Percentiles rank a stretch among this genome's conserved stretches.
These are phyloP conservation scores for Dacryopinax spathularia DNA, from an alignment of 768 basidiomycete genomes.

Conservation along the genomic window DNA sequence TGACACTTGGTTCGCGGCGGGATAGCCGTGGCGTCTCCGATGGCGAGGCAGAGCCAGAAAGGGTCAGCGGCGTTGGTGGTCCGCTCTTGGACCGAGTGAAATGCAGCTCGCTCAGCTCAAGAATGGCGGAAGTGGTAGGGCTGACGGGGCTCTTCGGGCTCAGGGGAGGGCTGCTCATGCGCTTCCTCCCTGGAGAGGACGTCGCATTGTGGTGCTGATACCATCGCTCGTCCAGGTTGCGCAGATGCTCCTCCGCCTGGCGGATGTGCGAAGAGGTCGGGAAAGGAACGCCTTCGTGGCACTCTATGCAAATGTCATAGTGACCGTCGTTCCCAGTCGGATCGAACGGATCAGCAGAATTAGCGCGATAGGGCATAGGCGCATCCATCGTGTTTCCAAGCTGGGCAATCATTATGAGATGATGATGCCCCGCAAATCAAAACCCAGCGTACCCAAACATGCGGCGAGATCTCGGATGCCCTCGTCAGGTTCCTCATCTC, in stretches of 20 bases:
- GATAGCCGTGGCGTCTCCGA: neutral
- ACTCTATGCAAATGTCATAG: slow-evolving; percentile 79
- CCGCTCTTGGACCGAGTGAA: slow-evolving; percentile 5
- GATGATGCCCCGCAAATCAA: neutral
- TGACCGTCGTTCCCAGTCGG: slow-evolving; percentile 37
- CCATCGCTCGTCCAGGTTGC: slow-evolving; percentile 54
- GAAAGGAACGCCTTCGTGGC: slow-evolving; percentile 66
- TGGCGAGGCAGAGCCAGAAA: neutral
- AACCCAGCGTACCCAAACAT: slow-evolving; percentile 21
- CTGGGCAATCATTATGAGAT: slow-evolving; percentile 37
- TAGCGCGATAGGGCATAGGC: slow-evolving; percentile 29
- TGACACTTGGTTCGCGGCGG: neutral
- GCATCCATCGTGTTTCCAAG: slow-evolving; percentile 77
- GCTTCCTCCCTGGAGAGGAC: neutral
- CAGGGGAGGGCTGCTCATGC: slow-evolving; percentile 1
- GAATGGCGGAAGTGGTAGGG: slow-evolving; percentile 4
- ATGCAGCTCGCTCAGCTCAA: slow-evolving; percentile 7
- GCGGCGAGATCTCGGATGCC: slow-evolving; percentile 51
- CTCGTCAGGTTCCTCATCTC: slow-evolving; percentile 82
- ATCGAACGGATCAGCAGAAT: slow-evolving; percentile 25
- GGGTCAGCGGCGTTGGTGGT: neutral
- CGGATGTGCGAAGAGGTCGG: slow-evolving; percentile 51
- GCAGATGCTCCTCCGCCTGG: slow-evolving; percentile 62
- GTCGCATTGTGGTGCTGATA: slow-evolving; percentile 10
- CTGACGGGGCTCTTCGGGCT: slow-evolving; percentile 2